A percentile compares a stretch with the other conserved stretches of the same genome.
phyloP scores from a whole-genome alignment of 2,329 filamentous ascomycete species.

The Ophiocordyceps camponoti-floridani region DNA sequence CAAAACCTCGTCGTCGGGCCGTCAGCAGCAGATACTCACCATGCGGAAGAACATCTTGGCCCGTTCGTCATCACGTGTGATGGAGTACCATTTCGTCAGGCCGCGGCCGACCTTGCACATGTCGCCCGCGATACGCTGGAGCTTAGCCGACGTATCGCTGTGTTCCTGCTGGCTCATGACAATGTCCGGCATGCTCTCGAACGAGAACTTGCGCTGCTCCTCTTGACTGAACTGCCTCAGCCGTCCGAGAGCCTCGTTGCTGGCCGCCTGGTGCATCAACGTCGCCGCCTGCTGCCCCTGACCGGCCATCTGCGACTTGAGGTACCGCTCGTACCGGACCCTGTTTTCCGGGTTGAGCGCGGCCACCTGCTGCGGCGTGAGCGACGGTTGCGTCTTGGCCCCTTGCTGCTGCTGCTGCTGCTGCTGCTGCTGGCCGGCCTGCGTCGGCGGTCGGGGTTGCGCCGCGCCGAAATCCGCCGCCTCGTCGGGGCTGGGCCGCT shows the following conservation, averaged over 20 bases:
- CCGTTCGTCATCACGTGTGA: conserved; percentile 29
- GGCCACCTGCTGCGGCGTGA: conserved; percentile 18
- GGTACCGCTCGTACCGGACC: conserved; percentile 21
- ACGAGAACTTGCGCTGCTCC: conserved; percentile 18
- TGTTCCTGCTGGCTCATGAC: conserved; percentile 26
- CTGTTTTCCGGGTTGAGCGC: conserved; percentile 25
- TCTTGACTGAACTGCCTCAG: conserved; percentile 20
- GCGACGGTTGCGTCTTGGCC: conserved; percentile 7
- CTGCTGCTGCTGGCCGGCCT: conserved; percentile 6
- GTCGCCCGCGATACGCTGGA: conserved; percentile 20
- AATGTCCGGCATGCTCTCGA: conserved; percentile 26
- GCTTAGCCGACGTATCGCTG: conserved; percentile 23
- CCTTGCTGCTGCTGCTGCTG: conserved; percentile 2
- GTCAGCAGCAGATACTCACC: conserved; percentile 25
- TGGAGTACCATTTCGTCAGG: conserved; percentile 27
- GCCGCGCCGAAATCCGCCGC: conserved; percentile 9
- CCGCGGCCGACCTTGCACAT: conserved; percentile 26
- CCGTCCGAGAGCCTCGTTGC: conserved; percentile 10
- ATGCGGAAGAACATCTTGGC: conserved; percentile 33
- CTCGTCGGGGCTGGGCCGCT: conserved; percentile 32
- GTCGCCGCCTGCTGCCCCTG: conserved; percentile 6
- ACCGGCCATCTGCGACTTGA: conserved; percentile 12
- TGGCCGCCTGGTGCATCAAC: conserved; percentile 5
- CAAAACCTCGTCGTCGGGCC: neutral
- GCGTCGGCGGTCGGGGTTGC: conserved; percentile 8